These are phyloP conservation scores for Dioscorea dumetorum DNA, from an alignment of 106 monocot genomes.

Conservation along the genomic window DNA sequence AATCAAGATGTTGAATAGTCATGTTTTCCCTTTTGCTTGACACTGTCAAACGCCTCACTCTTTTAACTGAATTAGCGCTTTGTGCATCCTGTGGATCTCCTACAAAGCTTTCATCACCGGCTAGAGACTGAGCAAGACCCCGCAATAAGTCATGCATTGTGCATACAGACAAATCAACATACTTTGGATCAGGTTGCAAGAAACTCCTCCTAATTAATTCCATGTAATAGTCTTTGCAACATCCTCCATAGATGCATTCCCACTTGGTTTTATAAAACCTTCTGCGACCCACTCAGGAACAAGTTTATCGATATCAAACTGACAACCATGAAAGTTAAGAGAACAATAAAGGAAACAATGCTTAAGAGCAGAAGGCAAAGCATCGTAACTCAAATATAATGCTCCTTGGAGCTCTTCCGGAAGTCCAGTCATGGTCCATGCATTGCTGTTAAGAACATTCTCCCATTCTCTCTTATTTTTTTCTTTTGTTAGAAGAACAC, in stretches of 20 bases:
- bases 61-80: no score
- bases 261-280: conserved; percentile 15
- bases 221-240: conserved; percentile 2
- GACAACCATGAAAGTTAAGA: conserved; percentile 4
- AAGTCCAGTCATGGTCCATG: conserved; percentile 15
- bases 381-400: conserved; percentile 32
- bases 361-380: conserved; percentile 25
- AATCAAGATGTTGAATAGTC: no score
- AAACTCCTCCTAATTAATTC: conserved; percentile 27
- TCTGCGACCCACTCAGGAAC: conserved; percentile 22
- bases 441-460: conserved; percentile 10
- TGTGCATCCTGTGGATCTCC: background rate
- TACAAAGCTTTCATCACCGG: conserved; percentile 11
- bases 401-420: conserved; percentile 17
- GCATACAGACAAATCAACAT: background rate
- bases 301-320: background rate
- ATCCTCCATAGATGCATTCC: conserved; percentile 1
- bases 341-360: conserved; percentile 33
- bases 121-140: conserved; percentile 15
- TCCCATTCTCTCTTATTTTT: conserved; percentile 11
- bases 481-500: conserved; percentile 18
- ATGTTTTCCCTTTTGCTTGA: no score
- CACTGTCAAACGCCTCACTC: no score
- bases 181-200: background rate
- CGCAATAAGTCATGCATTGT: conserved; percentile 24